Conservation (phyloP, 768 basidiomycete species). For the Tulasnella sp. region DNA sequence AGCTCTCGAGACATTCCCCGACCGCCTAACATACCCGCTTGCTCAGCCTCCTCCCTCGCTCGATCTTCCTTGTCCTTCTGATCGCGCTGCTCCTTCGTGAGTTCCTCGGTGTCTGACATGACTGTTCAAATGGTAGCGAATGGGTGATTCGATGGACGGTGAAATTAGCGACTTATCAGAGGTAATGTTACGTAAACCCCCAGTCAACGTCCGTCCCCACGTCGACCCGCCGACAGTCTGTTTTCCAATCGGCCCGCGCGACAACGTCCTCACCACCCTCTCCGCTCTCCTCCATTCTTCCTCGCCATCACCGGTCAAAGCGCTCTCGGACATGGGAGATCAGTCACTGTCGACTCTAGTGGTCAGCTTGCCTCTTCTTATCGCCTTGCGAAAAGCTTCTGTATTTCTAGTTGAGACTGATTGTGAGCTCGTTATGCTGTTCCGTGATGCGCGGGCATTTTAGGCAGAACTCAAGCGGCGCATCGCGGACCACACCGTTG, state of each 20-base stretch:
- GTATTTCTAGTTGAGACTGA: too few relatives aligned
- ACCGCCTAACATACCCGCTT: slow-evolving; percentile 51
- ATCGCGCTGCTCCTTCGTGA: slow-evolving; percentile 67
- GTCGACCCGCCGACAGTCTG: slow-evolving; percentile 1
- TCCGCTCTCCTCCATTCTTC: slow-evolving; percentile 3
- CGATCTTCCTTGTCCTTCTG: slow-evolving; percentile 55
- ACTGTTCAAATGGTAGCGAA: background rate
- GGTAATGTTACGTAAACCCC: background rate
- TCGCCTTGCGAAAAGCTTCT: too few relatives aligned
- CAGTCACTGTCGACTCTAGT: background rate
- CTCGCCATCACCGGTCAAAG: background rate
- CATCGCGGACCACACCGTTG: slow-evolving; percentile 70
- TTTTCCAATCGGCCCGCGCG: slow-evolving; percentile 5
- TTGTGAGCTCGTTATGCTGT: background rate
- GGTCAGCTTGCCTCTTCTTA: background rate
- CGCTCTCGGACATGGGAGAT: background rate
- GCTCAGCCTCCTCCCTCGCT: slow-evolving; percentile 63
- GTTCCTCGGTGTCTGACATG: slow-evolving; percentile 24
- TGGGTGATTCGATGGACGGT: background rate
- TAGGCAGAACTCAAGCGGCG: slow-evolving; percentile 6
- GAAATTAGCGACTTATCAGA: background rate
- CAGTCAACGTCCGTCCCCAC: background rate
- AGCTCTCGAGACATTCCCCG: background rate
- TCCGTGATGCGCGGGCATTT: background rate
- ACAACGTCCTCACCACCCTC: background rate